These are phyloP conservation scores for Corymbia maculata DNA, from an alignment of 345 rosid genomes.

Conservation along the genomic window DNA sequence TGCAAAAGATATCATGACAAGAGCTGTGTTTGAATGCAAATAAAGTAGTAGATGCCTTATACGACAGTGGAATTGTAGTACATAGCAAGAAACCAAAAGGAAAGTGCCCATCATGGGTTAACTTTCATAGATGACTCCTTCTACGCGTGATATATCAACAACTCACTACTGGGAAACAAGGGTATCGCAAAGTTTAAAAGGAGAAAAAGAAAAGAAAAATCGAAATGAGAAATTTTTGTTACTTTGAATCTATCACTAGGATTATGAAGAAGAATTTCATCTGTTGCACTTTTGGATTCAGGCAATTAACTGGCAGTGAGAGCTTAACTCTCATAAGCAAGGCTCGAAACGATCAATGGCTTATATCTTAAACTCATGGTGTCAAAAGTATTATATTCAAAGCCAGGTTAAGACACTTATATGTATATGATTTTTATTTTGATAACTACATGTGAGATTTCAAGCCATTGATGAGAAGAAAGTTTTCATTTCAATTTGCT, in stretches of 20 bases:
- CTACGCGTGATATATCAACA: background rate
- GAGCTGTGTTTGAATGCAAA: background rate
- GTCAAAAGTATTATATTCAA: background rate
- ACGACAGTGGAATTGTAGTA: background rate
- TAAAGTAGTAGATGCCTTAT: background rate
- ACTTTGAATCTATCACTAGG: background rate
- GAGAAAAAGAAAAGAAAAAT: rapidly evolving
- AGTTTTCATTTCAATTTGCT: background rate
- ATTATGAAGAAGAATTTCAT: background rate
- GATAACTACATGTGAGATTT: background rate
- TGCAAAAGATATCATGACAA: background rate
- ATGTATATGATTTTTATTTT: background rate
- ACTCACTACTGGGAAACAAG: background rate
- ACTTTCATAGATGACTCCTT: background rate
- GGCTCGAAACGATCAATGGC: background rate
- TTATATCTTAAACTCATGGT: background rate
- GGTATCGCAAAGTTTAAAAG: background rate
- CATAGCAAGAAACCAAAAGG: too few relatives aligned
- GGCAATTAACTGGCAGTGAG: background rate
- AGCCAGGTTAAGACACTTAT: background rate
- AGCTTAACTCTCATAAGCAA: background rate
- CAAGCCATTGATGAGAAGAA: background rate
- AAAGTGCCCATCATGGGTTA: background rate
- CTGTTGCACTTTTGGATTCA: background rate
- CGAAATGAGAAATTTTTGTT: too few relatives aligned